phyloP scores from a whole-genome alignment of 164 flowering plant species.

The Aristolochia contorta region DNA sequence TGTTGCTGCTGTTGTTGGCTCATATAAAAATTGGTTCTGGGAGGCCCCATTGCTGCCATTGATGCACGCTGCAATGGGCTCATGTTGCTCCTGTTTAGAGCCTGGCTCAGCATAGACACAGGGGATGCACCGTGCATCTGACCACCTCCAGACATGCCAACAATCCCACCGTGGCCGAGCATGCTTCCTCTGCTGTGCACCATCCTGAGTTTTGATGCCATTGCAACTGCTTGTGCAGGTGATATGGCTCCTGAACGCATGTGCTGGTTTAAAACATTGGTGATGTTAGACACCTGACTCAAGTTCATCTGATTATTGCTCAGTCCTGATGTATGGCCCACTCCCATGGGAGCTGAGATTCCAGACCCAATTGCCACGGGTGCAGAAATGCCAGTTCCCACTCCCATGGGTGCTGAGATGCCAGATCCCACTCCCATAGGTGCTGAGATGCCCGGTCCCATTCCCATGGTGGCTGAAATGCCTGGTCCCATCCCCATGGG shows the following conservation, averaged over 20 bases:
- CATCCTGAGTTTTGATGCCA: slow-evolving; percentile 39
- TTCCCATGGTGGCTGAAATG: background rate
- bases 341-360: slow-evolving; percentile 17
- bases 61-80: slow-evolving; percentile 49
- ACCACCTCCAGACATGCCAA: slow-evolving; percentile 52
- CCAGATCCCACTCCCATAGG: background rate
- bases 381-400: slow-evolving; percentile 37
- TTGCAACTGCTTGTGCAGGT: slow-evolving; percentile 12
- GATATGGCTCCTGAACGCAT: slow-evolving; percentile 23
- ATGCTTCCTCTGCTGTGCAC: slow-evolving; percentile 32
- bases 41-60: slow-evolving; percentile 75
- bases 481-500: slow-evolving; percentile 28
- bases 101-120: slow-evolving; percentile 65
- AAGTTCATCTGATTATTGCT: slow-evolving; percentile 50
- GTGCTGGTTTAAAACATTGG: slow-evolving; percentile 45
- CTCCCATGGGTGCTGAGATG: background rate
- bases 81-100: slow-evolving; percentile 37
- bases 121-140: slow-evolving; percentile 56
- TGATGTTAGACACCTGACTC: slow-evolving; percentile 33
- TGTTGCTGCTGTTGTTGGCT: slow-evolving; percentile 53
- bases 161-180: slow-evolving; percentile 35
- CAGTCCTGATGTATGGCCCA: slow-evolving; percentile 31
- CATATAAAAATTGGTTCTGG: slow-evolving; percentile 53
- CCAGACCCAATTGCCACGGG: slow-evolving; percentile 28
- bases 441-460: background rate